phyloP scores from a whole-genome alignment of 2,329 filamentous ascomycete genomes.

The Clonostachys rhizophaga region DNA sequence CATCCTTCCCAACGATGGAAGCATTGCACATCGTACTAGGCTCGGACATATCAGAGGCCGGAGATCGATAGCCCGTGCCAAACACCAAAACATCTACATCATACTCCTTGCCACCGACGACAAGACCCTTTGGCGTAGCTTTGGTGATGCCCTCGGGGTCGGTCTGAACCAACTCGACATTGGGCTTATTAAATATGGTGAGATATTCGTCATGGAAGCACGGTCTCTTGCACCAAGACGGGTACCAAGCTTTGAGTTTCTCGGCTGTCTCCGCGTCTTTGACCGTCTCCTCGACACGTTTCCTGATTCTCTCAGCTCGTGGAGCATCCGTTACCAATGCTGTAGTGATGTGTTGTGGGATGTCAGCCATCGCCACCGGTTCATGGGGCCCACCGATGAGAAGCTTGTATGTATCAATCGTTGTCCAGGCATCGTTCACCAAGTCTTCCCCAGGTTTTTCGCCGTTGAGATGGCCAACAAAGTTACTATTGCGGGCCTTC shows the following conservation, averaged over 20 bases:
- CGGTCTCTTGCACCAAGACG: slow-evolving; percentile 50
- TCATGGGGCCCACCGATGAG: slow-evolving; percentile 17
- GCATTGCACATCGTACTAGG: slow-evolving; percentile 8
- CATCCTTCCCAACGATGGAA: slow-evolving; percentile 34
- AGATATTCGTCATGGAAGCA: slow-evolving; percentile 1
- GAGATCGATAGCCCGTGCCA: slow-evolving; percentile 29
- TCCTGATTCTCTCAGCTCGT: slow-evolving; percentile 34
- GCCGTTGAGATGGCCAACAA: slow-evolving; percentile 34
- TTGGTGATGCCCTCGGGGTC: neutral
- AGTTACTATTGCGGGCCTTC: slow-evolving; percentile 20
- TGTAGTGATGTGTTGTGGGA: slow-evolving; percentile 4
- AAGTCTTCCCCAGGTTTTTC: slow-evolving; percentile 27
- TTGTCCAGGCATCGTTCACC: slow-evolving; percentile 44
- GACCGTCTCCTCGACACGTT: slow-evolving; percentile 43
- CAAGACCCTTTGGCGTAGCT: neutral
- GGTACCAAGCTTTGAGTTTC: slow-evolving; percentile 55
- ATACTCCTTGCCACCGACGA: neutral
- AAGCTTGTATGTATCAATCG: slow-evolving; percentile 27
- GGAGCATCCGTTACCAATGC: slow-evolving; percentile 34
- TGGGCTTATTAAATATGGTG: neutral
- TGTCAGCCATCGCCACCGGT: neutral
- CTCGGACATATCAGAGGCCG: slow-evolving; percentile 14
- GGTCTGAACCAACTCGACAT: neutral
- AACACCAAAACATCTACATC: slow-evolving; percentile 9
- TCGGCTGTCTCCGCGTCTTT: slow-evolving; percentile 43